Base-by-base conservation (phyloP, 345 rosid genomes). In the Populus pruinosa region DNA sequence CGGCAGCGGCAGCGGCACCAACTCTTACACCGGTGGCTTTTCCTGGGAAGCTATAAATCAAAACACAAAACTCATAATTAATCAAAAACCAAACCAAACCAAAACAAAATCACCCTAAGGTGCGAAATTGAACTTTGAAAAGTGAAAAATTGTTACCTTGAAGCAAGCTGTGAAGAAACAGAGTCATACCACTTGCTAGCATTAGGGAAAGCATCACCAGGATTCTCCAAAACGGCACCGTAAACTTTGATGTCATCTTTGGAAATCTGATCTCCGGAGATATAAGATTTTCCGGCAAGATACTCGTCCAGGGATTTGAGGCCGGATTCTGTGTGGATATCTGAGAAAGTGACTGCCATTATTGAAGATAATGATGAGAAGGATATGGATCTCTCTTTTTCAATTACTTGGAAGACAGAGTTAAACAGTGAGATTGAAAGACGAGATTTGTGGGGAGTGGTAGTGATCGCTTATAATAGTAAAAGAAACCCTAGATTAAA, bases 241-340 rank as follows among this genome's bases (percentile, higher is more conserved):
- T 88, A 95, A 9, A 93, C 98, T 89, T 87, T 95, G 4, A 93
- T 81, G 71, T 95, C 98, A 79, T 90, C 98, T 75, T 86, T 88
- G 5, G 94, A 83, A 20, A 92, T 64, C 59, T 82, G 81, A 81
- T 79, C 82, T 31, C 98, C 92, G 62, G 92, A 91, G 79, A 95
- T 85, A 79, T 89, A 93, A 7, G 94, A 79, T 83, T 93, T 92
- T 3, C 94, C 93, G 23, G 88, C 81, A 70, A 95, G 96, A 81
- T 81, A 88, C 72, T 81, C 88, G 44, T 95, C 92, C 8, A 95
- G 94, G 59, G 96, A 72, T 81, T 92, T 92, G 79, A 95, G 86
- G 68, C 99, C 99, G 6, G 90, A 76, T 27, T 91, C 96, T 3
- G 97, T 87, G 90, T 90, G 92, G 73, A 94, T 96, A 90, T 94